These are phyloP conservation scores for Yamadazyma friedrichii DNA, from an alignment of 1,139 yeast species.

Conservation along the genomic window DNA sequence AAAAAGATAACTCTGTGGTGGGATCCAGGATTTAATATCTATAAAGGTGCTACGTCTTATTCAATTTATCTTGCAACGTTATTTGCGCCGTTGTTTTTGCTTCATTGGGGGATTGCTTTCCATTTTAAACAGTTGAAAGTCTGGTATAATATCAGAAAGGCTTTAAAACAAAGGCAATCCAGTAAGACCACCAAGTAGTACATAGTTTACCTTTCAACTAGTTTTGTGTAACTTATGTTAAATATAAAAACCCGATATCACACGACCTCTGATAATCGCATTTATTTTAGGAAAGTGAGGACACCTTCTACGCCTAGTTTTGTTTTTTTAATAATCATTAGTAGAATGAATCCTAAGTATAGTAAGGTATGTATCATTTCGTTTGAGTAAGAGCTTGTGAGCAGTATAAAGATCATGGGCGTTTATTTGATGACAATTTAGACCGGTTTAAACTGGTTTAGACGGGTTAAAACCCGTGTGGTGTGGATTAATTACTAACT, in stretches of 20 bases:
- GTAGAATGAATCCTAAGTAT: conserved; percentile 12
- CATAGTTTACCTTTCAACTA: too few species aligned
- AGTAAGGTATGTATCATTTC: conserved; percentile 13
- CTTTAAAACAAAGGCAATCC: neutral
- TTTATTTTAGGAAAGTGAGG: neutral
- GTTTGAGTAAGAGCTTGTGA: too few species aligned
- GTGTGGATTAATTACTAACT: conserved; percentile 12
- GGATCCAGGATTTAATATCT: conserved; percentile 31
- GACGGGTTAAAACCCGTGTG: conserved; percentile 8
- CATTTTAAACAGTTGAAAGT: conserved; percentile 33
- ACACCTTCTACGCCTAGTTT: conserved; percentile 1
- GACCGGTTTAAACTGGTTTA: neutral
- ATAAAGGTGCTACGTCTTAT: conserved; percentile 24
- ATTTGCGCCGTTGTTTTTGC: conserved; percentile 30
- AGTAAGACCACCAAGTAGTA: neutral
- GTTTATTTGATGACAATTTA: neutral
- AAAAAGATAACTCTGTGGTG: conserved; percentile 18
- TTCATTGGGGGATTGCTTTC: conserved; percentile 24
- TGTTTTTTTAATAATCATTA: neutral
- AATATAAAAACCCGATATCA: neutral
- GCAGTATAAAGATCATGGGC: neutral
- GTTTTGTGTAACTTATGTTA: too few species aligned
- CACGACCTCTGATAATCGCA: conserved; percentile 1
- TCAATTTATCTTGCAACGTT: conserved; percentile 22
- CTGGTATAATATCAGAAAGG: conserved; percentile 15